phyloP scores from a whole-genome alignment of 129 eudicot species.

The Tanacetum coccineum region DNA sequence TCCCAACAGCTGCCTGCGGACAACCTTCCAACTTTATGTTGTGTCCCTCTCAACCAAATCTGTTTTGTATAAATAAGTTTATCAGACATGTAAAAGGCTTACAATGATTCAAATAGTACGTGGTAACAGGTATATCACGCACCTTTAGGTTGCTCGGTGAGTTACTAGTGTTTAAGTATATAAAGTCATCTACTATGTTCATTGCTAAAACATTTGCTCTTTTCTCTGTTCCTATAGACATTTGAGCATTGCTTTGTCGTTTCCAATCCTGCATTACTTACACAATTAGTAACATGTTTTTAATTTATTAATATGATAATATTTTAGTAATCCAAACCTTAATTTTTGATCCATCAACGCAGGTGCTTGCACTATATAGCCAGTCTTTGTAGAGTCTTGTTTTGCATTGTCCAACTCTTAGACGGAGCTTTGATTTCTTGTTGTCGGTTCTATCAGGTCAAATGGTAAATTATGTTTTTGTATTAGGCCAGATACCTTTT shows the following conservation, averaged over 20 bases:
- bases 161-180: conserved; percentile 51
- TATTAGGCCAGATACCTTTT: no score
- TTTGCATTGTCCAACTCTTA: no score
- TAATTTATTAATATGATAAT: not conserved
- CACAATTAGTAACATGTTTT: conserved; percentile 1
- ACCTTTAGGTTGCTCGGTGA: conserved; percentile 68
- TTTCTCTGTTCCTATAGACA: conserved; percentile 48
- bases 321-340: conserved; percentile 40
- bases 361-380: conserved; percentile 61
- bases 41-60: no score
- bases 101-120: no score
- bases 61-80: no score
- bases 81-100: no score
- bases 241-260: conserved; percentile 47
- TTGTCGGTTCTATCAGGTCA: no score
- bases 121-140: no score
- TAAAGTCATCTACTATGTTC: conserved; percentile 77
- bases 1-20: no score
- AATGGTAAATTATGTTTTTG: no score
- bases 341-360: conserved; percentile 56
- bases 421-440: conserved; percentile 64
- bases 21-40: no score
- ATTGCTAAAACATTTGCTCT: conserved; percentile 54
- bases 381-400: conserved; percentile 68
- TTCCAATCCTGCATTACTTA: conserved; percentile 70